Evolutionary conservation across 257 asterid genomes (phyloP), one percentile per base, ranked within the genome.

Genomic region (Osmanthus fragrans): DNA sequence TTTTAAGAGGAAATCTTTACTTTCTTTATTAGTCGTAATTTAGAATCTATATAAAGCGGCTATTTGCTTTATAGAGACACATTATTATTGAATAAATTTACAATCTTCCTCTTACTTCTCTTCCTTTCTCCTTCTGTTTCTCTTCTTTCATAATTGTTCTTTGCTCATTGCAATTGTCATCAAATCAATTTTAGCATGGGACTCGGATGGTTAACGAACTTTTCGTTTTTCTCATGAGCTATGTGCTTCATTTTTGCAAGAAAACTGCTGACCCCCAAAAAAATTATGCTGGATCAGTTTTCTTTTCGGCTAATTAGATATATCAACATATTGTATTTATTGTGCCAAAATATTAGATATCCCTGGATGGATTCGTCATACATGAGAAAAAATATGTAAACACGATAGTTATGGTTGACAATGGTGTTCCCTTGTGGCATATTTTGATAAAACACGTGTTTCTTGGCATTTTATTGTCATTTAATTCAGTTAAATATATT

Each of bases 361-460:
- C 3, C 4, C 7, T 47, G 76, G n/a, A 32, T 39, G 73, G 58
- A 40, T 51, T 69, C 36, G 74, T 77, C 33, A 67, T 73, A 25
- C 58, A 19, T 73, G 65, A 49, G 66, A 25, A 58, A 42, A 73
- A 78, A 60, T 70, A 63, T 74, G 75, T 82, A 49, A 36, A 74
- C 67, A 63, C 30, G 15, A 10, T 51, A 58, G 1, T 58, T 58
- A 12, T 56, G 29, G 66, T 16, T 21, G 10, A 21, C 30, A 7
- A 58, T 58, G 13, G 13, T 58, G 39, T 34, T 34, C 39, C 39
- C 39, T 34, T 34, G 39, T 34, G 39, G 39, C 39, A 34, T n/a
- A 21, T 23, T 58, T n/a, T 9, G 3, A 18, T n/a, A 15, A 2
- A 21, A 58, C 66, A 7, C 0, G 11, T 58, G 13, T 5, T 58